Percentiles rank a stretch among this genome's conserved stretches.
phyloP scores from a whole-genome alignment of 805 yeast species.

The Candida chilensis region DNA sequence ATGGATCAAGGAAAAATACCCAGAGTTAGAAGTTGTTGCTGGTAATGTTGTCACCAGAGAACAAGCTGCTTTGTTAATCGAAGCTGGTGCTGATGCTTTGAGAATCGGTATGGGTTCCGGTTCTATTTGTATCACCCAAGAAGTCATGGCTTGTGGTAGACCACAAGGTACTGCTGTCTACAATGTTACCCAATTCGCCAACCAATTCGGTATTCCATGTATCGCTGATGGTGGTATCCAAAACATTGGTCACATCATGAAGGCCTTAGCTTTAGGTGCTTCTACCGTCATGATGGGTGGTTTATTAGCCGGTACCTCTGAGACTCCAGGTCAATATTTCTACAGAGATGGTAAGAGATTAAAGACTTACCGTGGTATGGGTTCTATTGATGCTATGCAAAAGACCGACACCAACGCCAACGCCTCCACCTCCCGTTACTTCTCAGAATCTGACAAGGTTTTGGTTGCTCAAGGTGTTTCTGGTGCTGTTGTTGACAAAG shows the following conservation, averaged over 20 bases:
- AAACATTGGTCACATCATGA: slow-evolving; percentile 96
- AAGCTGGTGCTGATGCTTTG: slow-evolving; percentile 95
- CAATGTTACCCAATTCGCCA: slow-evolving; percentile 89
- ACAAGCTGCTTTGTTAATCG: slow-evolving; percentile 92
- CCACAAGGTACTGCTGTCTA: slow-evolving; percentile 99
- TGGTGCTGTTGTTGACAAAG: slow-evolving; percentile 95
- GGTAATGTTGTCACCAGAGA: slow-evolving; percentile 99
- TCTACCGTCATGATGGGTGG: slow-evolving; percentile 99
- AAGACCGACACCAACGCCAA: slow-evolving; percentile 80
- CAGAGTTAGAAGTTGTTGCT: slow-evolving; percentile 82
- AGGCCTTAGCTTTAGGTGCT: slow-evolving; percentile 95
- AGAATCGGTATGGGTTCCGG: slow-evolving; percentile 99
- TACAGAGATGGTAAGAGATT: slow-evolving; percentile 97
- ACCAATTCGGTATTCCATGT: slow-evolving; percentile 94
- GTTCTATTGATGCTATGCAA: slow-evolving; percentile 98
- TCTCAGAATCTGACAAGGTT: slow-evolving; percentile 91
- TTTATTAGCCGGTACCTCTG: slow-evolving; percentile 96
- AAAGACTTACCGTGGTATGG: slow-evolving; percentile 98
- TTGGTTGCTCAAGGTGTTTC: slow-evolving; percentile 99
- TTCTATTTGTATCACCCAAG: slow-evolving; percentile 98
- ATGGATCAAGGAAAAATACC: slow-evolving; percentile 77
- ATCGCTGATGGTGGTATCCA: slow-evolving; percentile 99
- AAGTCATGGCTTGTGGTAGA: slow-evolving; percentile 99
- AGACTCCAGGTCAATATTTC: slow-evolving; percentile 97
- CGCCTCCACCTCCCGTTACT: slow-evolving; percentile 97